Conservation (phyloP, 2,329 filamentous ascomycete genomes). For the Colletotrichum nymphaeae region DNA sequence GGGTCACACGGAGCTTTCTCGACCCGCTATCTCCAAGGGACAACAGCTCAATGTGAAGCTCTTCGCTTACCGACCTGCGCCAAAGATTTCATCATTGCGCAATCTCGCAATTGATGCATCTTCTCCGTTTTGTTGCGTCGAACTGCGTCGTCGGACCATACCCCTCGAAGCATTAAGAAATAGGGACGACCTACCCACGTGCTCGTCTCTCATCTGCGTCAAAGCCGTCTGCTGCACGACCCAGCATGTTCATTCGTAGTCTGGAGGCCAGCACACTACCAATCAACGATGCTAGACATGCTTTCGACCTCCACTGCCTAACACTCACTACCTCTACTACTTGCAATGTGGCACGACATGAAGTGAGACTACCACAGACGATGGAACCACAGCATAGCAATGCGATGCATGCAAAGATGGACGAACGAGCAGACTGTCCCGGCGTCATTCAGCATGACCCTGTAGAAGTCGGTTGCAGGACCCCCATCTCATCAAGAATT, state of each 20-base stretch:
- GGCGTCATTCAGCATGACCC: conserved; percentile 1
- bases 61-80: conserved; percentile 11
- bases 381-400: conserved; percentile 20
- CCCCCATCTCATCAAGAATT: conserved; percentile 2
- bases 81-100: conserved; percentile 6
- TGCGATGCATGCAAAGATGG: background rate
- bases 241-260: background rate
- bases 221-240: conserved; percentile 15
- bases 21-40: background rate
- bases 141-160: background rate
- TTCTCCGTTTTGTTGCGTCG: conserved; percentile 4
- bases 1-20: background rate
- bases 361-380: conserved; percentile 1
- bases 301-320: conserved; percentile 16
- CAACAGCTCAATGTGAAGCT: background rate
- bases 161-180: background rate
- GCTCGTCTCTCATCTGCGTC: conserved; percentile 7
- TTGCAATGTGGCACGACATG: conserved; percentile 27
- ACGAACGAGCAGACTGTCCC: conserved; percentile 21
- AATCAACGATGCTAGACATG: conserved; percentile 1
- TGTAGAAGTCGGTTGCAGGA: conserved; percentile 7
- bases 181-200: conserved; percentile 22
- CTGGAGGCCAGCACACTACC: conserved; percentile 21
- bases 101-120: conserved; percentile 13
- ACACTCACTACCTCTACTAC: conserved; percentile 8